phyloP scores from a whole-genome alignment of 106 monocot species.

The Allium cepa region DNA sequence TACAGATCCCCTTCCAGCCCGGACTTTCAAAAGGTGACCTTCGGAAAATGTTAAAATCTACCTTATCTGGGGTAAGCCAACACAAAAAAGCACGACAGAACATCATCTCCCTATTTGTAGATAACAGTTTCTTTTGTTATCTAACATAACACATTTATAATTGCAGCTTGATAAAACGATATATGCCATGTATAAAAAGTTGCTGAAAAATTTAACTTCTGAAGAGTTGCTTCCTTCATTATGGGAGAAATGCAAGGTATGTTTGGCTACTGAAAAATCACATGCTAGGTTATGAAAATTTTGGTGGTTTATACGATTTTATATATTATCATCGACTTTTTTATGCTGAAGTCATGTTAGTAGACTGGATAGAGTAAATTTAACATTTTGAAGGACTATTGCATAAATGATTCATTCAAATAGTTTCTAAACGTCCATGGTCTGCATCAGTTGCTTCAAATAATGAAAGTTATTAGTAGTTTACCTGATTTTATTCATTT shows the following conservation, averaged over 20 bases:
- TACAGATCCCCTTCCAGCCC: constrained; percentile 79
- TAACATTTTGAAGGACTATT: no score
- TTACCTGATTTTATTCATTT: no score
- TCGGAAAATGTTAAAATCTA: constrained; percentile 75
- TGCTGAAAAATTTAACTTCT: constrained; percentile 83
- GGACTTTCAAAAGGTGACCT: constrained; percentile 85
- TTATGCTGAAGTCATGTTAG: no score
- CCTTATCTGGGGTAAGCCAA: constrained; percentile 63
- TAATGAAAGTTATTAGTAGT: no score
- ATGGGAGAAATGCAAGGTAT: constrained; percentile 98
- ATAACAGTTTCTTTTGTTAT: neutral
- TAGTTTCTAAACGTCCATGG: no score
- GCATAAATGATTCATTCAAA: no score
- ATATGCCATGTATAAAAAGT: constrained; percentile 67
- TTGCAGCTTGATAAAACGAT: constrained; percentile 78
- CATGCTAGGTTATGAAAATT: neutral
- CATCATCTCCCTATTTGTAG: neutral
- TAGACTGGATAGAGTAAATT: no score
- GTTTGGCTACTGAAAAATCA: neutral
- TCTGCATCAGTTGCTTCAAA: no score
- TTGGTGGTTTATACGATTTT: constrained; percentile 3
- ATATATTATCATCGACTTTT: neutral
- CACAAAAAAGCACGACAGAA: neutral
- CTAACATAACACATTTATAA: constrained; percentile 1
- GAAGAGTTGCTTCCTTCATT: constrained; percentile 86